Evolutionary conservation across 1,284 basidiomycete species (phyloP), one percentile per base, ranked within the genome.

Genomic region (Rhodofomes roseus): DNA sequence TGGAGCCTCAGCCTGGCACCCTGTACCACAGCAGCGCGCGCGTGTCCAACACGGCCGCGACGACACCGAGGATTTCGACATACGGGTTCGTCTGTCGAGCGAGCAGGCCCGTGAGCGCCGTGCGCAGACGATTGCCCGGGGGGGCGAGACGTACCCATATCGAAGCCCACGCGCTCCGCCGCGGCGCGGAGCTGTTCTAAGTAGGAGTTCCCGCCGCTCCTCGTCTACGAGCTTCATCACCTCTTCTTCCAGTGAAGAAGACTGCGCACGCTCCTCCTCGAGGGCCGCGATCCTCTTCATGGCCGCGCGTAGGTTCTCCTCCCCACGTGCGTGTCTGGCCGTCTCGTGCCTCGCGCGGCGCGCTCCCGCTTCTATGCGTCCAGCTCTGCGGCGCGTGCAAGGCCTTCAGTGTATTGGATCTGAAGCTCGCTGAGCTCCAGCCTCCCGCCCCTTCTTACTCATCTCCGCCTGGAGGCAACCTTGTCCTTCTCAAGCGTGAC

Each of bases 21-120:
- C n/a, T n/a, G n/a, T n/a, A 51, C 48, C 48, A 51, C 48, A 51
- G 48, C 31, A 51, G 48, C 29, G 48, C 48, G 48, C 48, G 48
- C 4, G 48, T 51, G 9, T 29, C 48, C 4, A 51, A 16, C 29
- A 51, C 48, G 25, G 48, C 48, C 16, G 48, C 48, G 48, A 51
- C 29, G 50, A 52, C 50, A 14, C 50, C 50, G 31, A 52, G 34
- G 50, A 52, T 52, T 25, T 52, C 50, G 50, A 52, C 50, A 20
- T 52, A 52, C 50, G 31, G 50, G 22, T 52, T 52, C 29, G 31
- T 23, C 50, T 52, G 50, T 48, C 46, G 46, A 27, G 46, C 25
- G 46, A 16, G 25, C 27, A 44, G 43, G 20, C 27, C 23, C 14
- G 25, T 48, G 46, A 48, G 46, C 27, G 46, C 25, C 1, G 16